Percentiles rank a stretch among this genome's conserved stretches.
phyloP scores from a whole-genome alignment of 1,139 yeast species.

The Pichia norvegensis region DNA sequence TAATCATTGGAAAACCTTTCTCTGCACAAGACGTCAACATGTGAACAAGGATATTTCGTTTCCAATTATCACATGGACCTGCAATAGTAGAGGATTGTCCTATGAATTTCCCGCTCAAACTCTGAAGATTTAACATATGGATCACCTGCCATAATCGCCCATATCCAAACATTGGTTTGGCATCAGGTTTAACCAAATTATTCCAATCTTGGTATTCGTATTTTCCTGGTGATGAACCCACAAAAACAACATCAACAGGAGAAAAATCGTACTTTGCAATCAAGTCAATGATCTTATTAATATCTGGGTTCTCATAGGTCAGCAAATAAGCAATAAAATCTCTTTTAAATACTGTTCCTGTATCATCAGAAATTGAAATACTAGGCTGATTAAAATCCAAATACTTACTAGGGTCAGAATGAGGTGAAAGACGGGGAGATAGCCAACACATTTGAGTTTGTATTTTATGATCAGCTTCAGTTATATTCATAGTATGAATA shows the following conservation, averaged over 20 bases:
- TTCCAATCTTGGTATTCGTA: conserved; percentile 12
- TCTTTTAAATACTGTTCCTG: conserved; percentile 30
- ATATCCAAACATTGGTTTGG: conserved; percentile 38
- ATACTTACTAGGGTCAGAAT: conserved; percentile 1
- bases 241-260: conserved; percentile 42
- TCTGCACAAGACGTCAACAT: conserved; percentile 37
- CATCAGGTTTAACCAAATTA: conserved; percentile 1
- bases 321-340: conserved; percentile 39
- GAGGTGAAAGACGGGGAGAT: conserved; percentile 37
- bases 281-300: conserved; percentile 28
- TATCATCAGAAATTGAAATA: conserved; percentile 13
- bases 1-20: conserved; percentile 20
- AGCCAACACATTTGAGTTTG: conserved; percentile 64
- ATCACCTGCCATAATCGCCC: conserved; percentile 41
- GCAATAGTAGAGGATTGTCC: conserved; percentile 60
- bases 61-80: conserved; percentile 37
- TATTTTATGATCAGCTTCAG: conserved; percentile 43
- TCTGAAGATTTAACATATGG: conserved; percentile 28
- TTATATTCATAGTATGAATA: conserved; percentile 55
- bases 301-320: conserved; percentile 31
- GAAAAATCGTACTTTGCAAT: conserved; percentile 38
- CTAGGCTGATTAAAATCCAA: conserved; percentile 7
- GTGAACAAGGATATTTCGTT: conserved; percentile 47
- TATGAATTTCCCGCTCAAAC: conserved; percentile 32
- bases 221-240: conserved; percentile 51